These are phyloP conservation scores for Cryptococcus sp. DNA, from an alignment of 1,284 basidiomycete genomes.

Conservation along the genomic window DNA sequence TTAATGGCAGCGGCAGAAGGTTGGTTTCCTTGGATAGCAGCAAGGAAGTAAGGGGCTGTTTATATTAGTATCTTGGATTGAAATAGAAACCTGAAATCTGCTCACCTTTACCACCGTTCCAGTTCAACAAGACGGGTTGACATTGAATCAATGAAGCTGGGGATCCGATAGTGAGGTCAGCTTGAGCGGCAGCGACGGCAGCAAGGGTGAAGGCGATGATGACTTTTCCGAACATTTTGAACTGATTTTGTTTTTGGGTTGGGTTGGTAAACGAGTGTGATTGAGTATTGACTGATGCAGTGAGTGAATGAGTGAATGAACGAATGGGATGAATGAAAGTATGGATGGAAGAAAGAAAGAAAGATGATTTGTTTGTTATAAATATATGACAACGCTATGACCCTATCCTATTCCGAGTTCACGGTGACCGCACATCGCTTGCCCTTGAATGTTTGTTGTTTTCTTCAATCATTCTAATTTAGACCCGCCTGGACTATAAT, in stretches of 20 bases:
- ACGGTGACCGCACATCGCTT: no score
- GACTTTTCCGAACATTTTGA: constrained; percentile 8
- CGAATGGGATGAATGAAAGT: neutral
- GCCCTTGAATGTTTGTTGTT: no score
- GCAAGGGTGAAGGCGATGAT: constrained; percentile 21
- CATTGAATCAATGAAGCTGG: constrained; percentile 48
- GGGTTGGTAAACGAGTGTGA: neutral
- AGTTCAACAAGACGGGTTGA: constrained; percentile 51
- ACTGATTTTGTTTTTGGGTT: neutral
- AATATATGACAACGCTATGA: neutral
- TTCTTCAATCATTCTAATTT: no score
- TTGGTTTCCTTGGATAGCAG: constrained; percentile 66
- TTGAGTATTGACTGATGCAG: neutral
- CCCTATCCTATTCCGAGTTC: no score
- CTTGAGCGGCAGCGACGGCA: constrained; percentile 46
- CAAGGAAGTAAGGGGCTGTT: constrained; percentile 59
- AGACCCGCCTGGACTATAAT: no score
- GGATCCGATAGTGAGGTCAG: constrained; percentile 59
- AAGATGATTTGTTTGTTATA: neutral
- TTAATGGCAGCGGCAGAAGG: constrained; percentile 54
- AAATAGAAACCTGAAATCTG: neutral
- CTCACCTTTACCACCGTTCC: constrained; percentile 53
- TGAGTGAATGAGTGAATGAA: neutral
- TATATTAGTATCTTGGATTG: neutral
- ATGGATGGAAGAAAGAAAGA: neutral